These are phyloP conservation scores for Aspergillus alliaceus DNA, from an alignment of 2,329 filamentous ascomycete genomes.

Conservation along the genomic window DNA sequence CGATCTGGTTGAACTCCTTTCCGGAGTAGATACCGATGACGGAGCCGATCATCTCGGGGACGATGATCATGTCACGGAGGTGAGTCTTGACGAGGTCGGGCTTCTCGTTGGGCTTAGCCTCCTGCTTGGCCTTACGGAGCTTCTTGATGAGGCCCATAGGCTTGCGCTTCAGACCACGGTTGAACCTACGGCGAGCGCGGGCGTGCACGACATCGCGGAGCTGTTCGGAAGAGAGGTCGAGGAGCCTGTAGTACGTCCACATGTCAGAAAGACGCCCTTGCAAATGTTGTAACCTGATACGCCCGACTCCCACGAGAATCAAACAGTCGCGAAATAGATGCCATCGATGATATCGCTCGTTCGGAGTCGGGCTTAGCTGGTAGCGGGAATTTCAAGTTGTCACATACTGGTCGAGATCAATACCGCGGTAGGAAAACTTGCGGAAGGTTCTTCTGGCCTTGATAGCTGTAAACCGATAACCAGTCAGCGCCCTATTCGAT, in stretches of 20 bases:
- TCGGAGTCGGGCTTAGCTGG: conserved; percentile 14
- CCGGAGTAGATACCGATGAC: conserved; percentile 99
- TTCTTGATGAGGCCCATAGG: conserved; percentile 99
- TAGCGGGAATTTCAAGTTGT: conserved; percentile 11
- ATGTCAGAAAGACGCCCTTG: conserved; percentile 19
- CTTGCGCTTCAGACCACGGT: conserved; percentile 99
- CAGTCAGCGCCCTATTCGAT: conserved; percentile 30
- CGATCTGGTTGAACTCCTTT: conserved; percentile 99
- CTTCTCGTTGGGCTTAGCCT: conserved; percentile 99
- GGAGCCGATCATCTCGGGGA: conserved; percentile 99
- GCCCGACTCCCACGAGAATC: conserved; percentile 9
- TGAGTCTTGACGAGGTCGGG: conserved; percentile 99
- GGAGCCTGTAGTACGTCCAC: conserved; percentile 66
- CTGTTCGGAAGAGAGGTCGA: conserved; percentile 97
- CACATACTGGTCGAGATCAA: conserved; percentile 98
- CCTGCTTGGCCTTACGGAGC: conserved; percentile 99
- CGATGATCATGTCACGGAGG: conserved; percentile 99
- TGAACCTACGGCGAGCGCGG: conserved; percentile 97
- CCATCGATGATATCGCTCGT: conserved; percentile 9
- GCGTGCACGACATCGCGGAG: conserved; percentile 99
- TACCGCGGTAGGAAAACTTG: conserved; percentile 99
- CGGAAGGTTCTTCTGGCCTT: conserved; percentile 99
- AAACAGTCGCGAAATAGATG: conserved; percentile 4
- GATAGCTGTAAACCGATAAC: conserved; percentile 65
- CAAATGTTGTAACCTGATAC: conserved; percentile 27